phyloP scores from a whole-genome alignment of 2,329 filamentous ascomycete species.

The Exophiala aquamarina region DNA sequence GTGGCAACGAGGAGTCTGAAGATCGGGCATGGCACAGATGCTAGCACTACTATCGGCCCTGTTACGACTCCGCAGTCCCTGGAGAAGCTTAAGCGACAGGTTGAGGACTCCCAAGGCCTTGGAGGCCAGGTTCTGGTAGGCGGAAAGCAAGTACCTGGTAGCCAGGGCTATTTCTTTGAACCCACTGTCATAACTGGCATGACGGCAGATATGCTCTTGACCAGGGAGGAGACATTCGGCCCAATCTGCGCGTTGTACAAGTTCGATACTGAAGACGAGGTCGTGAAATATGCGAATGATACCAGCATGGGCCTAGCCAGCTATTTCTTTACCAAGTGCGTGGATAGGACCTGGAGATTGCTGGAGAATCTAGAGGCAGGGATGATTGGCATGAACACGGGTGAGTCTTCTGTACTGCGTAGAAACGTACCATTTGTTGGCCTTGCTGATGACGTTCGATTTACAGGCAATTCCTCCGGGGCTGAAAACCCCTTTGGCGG shows the following conservation, averaged over 20 bases:
- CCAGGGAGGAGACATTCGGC: conserved; percentile 52
- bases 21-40: conserved; percentile 55
- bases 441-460: no score
- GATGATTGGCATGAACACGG: conserved; percentile 44
- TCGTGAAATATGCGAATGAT: conserved; percentile 48
- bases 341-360: conserved; percentile 58
- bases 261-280: conserved; percentile 55
- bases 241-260: conserved; percentile 49
- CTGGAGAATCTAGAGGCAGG: conserved; percentile 61
- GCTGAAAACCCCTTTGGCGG: conserved; percentile 68
- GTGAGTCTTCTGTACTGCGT: no score
- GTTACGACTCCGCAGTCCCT: conserved; percentile 57
- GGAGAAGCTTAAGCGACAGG: conserved; percentile 57
- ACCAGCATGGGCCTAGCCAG: conserved; percentile 60
- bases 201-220: conserved; percentile 44
- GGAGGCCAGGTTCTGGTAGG: conserved; percentile 59
- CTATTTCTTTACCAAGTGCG: conserved; percentile 61
- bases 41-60: conserved; percentile 58
- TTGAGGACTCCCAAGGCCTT: conserved; percentile 57
- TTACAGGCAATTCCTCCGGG: conserved; percentile 62
- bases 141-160: conserved; percentile 47
- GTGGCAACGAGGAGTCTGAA: conserved; percentile 56
- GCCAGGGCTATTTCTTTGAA: conserved; percentile 64
- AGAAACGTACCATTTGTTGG: no score
- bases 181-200: conserved; percentile 56